These are phyloP conservation scores for Cadophora sp. DNA, from an alignment of 2,329 filamentous ascomycete species.

Conservation along the genomic window DNA sequence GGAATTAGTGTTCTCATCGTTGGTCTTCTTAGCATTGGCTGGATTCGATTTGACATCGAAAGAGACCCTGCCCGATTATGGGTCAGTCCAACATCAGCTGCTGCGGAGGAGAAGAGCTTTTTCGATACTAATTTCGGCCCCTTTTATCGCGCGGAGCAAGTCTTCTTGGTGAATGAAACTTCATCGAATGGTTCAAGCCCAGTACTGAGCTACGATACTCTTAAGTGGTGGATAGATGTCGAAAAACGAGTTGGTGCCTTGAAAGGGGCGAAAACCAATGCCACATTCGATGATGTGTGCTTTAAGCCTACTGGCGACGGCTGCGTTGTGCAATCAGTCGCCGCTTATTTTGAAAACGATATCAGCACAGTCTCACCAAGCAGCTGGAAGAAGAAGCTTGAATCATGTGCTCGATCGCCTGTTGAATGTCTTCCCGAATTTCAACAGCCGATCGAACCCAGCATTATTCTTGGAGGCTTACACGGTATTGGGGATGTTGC, in stretches of 20 bases:
- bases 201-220: slow-evolving; percentile 86
- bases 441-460: slow-evolving; percentile 84
- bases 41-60: slow-evolving; percentile 89
- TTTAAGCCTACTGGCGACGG: slow-evolving; percentile 90
- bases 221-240: slow-evolving; percentile 93
- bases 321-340: slow-evolving; percentile 93
- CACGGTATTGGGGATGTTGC: slow-evolving; percentile 68
- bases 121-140: slow-evolving; percentile 94
- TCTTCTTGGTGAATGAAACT: slow-evolving; percentile 91
- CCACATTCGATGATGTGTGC: slow-evolving; percentile 83
- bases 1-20: slow-evolving; percentile 76
- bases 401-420: slow-evolving; percentile 78
- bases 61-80: slow-evolving; percentile 89
- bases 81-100: slow-evolving; percentile 93
- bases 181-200: slow-evolving; percentile 67
- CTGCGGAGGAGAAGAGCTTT: slow-evolving; percentile 91
- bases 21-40: slow-evolving; percentile 81
- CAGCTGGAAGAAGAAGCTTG: slow-evolving; percentile 76
- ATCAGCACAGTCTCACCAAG: slow-evolving; percentile 65
- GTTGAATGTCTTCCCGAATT: slow-evolving; percentile 88
- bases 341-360: slow-evolving; percentile 81
- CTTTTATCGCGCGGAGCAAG: slow-evolving; percentile 93
- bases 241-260: slow-evolving; percentile 78
- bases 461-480: slow-evolving; percentile 86
- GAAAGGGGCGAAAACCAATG: slow-evolving; percentile 71